Percentiles rank a stretch among this genome's conserved stretches.
Evolutionary conservation across 2,329 filamentous ascomycete genomes (phyloP).

Genomic region (Tolypocladium nubicola): DNA sequence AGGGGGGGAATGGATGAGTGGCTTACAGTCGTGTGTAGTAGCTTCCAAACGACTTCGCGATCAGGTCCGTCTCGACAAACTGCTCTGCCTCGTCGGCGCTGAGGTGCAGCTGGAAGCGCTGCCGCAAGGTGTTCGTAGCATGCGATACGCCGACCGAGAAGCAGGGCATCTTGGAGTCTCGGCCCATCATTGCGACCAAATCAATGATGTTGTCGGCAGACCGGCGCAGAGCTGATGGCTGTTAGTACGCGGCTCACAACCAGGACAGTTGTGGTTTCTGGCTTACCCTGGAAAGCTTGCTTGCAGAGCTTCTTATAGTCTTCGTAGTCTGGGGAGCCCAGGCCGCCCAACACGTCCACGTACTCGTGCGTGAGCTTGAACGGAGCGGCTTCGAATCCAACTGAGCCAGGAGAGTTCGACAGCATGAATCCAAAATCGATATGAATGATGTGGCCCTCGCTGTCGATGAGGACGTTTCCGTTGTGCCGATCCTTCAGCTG

Average conservation of each 20-base stretch:
- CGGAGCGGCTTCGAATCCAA: slow-evolving; percentile 77
- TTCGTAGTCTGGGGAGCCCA: slow-evolving; percentile 58
- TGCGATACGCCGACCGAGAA: slow-evolving; percentile 64
- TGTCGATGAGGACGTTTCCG: slow-evolving; percentile 77
- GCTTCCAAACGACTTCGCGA: slow-evolving; percentile 73
- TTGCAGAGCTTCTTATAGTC: slow-evolving; percentile 74
- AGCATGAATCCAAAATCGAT: slow-evolving; percentile 90
- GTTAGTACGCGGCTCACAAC: not conserved
- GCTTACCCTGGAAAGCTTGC: slow-evolving; percentile 66
- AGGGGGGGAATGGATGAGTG: not conserved
- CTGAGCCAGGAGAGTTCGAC: slow-evolving; percentile 73
- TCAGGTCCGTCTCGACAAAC: slow-evolving; percentile 70
- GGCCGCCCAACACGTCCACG: slow-evolving; percentile 69
- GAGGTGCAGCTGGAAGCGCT: slow-evolving; percentile 71
- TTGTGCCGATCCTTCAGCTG: slow-evolving; percentile 83
- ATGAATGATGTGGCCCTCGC: slow-evolving; percentile 76
- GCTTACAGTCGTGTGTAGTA: slow-evolving; percentile 78
- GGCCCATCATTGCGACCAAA: slow-evolving; percentile 75
- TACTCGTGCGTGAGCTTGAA: slow-evolving; percentile 84
- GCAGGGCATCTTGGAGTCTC: slow-evolving; percentile 75
- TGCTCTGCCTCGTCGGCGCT: slow-evolving; percentile 72
- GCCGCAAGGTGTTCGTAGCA: slow-evolving; percentile 57
- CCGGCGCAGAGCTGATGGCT: slow-evolving; percentile 52
- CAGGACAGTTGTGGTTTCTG: not conserved
- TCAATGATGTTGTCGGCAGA: slow-evolving; percentile 75